Percentiles rank a stretch among this genome's conserved stretches.
These are phyloP conservation scores for Phytophthora pseudosyringae DNA, from an alignment of 352 stramenopile genomes.

Conservation along the genomic window DNA sequence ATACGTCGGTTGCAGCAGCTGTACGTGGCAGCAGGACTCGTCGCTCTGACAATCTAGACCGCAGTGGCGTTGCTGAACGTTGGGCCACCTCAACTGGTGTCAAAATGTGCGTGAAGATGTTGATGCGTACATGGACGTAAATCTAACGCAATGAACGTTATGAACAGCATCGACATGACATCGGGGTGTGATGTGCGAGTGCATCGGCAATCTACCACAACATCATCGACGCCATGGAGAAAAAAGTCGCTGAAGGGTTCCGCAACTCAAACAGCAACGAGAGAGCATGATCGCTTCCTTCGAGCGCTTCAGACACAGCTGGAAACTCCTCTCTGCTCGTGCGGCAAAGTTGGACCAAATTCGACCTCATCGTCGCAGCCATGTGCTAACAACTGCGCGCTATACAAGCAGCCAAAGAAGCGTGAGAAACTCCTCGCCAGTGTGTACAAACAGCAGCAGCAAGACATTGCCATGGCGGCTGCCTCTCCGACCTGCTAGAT, in stretches of 20 bases:
- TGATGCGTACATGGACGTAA: neutral
- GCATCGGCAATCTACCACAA: slow-evolving; percentile 38
- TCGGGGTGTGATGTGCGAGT: slow-evolving; percentile 41
- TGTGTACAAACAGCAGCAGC: slow-evolving; percentile 74
- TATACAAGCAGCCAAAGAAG: slow-evolving; percentile 72
- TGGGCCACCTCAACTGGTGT: slow-evolving; percentile 1
- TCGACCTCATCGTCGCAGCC: slow-evolving; percentile 17
- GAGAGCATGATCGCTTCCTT: slow-evolving; percentile 53
- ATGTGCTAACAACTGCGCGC: slow-evolving; percentile 76
- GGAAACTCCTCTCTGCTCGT: slow-evolving; percentile 64
- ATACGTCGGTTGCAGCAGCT: slow-evolving; percentile 18
- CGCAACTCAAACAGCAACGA: slow-evolving; percentile 1
- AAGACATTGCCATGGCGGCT: slow-evolving; percentile 7
- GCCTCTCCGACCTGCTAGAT: slow-evolving; percentile 18
- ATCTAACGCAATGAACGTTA: slow-evolving; percentile 10
- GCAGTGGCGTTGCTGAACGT: neutral
- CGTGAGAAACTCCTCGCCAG: slow-evolving; percentile 57
- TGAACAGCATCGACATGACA: slow-evolving; percentile 45
- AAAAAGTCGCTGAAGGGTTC: slow-evolving; percentile 33
- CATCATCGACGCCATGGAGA: slow-evolving; percentile 63
- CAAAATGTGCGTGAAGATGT: slow-evolving; percentile 21
- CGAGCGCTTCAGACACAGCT: slow-evolving; percentile 55
- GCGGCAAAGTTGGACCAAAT: slow-evolving; percentile 21
- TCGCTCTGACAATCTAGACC: neutral
- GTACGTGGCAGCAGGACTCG: slow-evolving; percentile 17